These are phyloP conservation scores for Achaetomium macrosporum DNA, from an alignment of 2,329 filamentous ascomycete species.

Conservation along the genomic window DNA sequence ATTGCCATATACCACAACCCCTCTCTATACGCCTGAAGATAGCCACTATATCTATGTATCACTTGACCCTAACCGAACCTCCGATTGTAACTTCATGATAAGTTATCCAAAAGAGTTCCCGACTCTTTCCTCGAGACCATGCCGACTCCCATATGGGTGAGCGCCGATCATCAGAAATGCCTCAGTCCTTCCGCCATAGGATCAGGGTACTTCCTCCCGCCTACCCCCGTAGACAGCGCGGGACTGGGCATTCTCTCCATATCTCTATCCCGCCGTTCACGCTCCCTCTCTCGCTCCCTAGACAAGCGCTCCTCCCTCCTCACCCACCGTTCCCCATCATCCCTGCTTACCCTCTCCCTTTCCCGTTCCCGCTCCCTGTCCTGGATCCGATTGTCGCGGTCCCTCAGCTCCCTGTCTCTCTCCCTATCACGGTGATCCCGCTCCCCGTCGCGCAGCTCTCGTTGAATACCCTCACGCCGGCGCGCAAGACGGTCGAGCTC, in stretches of 20 bases:
- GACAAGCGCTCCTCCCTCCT: slow-evolving; percentile 4
- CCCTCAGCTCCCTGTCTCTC: slow-evolving; percentile 27
- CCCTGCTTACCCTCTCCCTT: slow-evolving; percentile 12
- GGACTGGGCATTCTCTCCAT: slow-evolving; percentile 29
- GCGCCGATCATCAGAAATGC: neutral
- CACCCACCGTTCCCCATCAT: slow-evolving; percentile 5
- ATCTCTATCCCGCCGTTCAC: slow-evolving; percentile 27
- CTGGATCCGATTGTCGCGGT: slow-evolving; percentile 12
- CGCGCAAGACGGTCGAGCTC: slow-evolving; percentile 5
- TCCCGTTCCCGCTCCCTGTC: slow-evolving; percentile 33
- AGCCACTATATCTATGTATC: too few relatives aligned
- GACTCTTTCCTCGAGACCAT: too few relatives aligned
- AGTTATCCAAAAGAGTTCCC: too few relatives aligned
- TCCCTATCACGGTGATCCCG: slow-evolving; percentile 28
- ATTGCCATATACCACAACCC: too few relatives aligned
- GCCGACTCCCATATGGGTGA: too few relatives aligned
- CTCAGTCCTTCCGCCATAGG: slow-evolving; percentile 25
- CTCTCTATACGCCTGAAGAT: too few relatives aligned
- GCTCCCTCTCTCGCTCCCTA: slow-evolving; percentile 9
- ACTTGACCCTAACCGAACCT: neutral
- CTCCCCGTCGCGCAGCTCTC: slow-evolving; percentile 8
- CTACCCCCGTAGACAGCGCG: slow-evolving; percentile 33
- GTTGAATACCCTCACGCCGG: neutral
- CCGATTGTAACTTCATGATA: neutral
- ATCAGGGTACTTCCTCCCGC: slow-evolving; percentile 36